Percentiles rank a stretch among this genome's conserved stretches.
Evolutionary conservation across 2,329 filamentous ascomycete genomes (phyloP).

Genomic region (Colletotrichum eremochloae): DNA sequence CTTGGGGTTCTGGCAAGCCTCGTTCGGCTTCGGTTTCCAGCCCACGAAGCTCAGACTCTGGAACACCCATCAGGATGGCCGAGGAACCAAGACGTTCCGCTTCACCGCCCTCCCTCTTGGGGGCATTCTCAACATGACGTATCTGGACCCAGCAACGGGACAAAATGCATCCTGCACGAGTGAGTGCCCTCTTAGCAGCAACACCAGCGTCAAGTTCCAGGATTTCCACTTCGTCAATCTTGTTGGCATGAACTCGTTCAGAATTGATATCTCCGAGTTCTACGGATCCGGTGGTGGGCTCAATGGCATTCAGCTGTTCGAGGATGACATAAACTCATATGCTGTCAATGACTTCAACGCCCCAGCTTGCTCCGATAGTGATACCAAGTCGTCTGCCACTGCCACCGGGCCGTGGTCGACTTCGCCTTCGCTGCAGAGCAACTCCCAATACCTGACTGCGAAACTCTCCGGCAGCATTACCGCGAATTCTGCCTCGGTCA

Average conservation of each 20-base stretch:
- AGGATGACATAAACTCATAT: constrained; percentile 87
- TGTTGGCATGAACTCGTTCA: constrained; percentile 89
- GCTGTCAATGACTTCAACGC: constrained; percentile 92
- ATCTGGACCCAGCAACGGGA: constrained; percentile 80
- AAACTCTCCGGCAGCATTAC: constrained; percentile 69
- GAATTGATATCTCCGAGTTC: constrained; percentile 87
- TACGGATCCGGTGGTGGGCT: constrained; percentile 90
- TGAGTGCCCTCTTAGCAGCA: constrained; percentile 84
- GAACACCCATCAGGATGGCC: constrained; percentile 87
- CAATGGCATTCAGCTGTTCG: constrained; percentile 86
- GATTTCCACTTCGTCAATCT: constrained; percentile 92
- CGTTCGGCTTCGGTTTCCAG: constrained; percentile 85
- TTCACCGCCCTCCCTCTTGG: constrained; percentile 87
- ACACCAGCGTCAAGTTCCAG: constrained; percentile 76
- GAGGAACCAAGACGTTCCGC: constrained; percentile 89
- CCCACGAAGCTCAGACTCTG: constrained; percentile 89
- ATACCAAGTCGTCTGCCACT: constrained; percentile 75
- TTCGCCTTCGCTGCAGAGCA: constrained; percentile 76
- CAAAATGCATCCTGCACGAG: constrained; percentile 80
- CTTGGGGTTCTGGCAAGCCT: constrained; percentile 85
- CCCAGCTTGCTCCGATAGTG: constrained; percentile 75
- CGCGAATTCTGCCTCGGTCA: constrained; percentile 74
- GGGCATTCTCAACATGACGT: constrained; percentile 97
- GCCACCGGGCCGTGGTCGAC: constrained; percentile 80
- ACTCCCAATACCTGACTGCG: constrained; percentile 82